Evolutionary conservation across 257 asterid genomes (phyloP).

Genomic region (Solanum acaule): DNA sequence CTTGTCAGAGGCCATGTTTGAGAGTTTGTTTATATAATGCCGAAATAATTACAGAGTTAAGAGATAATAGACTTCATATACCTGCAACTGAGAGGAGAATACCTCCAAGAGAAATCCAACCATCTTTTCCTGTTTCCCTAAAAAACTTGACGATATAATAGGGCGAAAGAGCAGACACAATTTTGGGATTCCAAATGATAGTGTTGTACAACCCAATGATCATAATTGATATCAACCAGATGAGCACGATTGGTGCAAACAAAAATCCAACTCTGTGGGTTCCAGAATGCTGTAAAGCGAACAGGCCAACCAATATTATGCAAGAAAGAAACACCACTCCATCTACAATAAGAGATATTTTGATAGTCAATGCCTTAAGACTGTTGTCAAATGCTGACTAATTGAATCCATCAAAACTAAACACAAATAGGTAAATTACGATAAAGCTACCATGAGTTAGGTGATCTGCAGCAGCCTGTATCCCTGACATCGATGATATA

Average conservation of each 20-base stretch:
- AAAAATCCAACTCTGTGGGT: constrained; percentile 27
- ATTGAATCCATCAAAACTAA: constrained; percentile 11
- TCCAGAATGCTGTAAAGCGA: constrained; percentile 30
- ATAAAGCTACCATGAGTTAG: not conserved
- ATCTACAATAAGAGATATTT: constrained; percentile 6
- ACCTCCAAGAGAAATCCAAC: constrained; percentile 36
- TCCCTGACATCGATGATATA: not conserved
- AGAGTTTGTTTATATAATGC: not conserved
- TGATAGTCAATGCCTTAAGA: not conserved
- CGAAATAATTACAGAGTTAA: not conserved
- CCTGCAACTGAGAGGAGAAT: constrained; percentile 35
- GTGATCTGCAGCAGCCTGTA: not conserved
- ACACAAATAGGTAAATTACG: constrained; percentile 5
- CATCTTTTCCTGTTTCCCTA: constrained; percentile 18
- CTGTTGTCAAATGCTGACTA: not conserved
- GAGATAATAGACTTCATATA: not conserved
- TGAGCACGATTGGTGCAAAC: constrained; percentile 28
- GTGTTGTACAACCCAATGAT: constrained; percentile 27
- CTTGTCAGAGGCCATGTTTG: not conserved
- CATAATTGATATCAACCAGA: constrained; percentile 29
- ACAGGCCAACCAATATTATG: constrained; percentile 25
- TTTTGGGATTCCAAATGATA: constrained; percentile 16
- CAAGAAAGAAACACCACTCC: constrained; percentile 21
- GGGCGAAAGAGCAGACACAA: constrained; percentile 28
- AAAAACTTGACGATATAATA: constrained; percentile 20